Evolutionary conservation across 2,329 filamentous ascomycete species (phyloP), one percentile per base, ranked within the genome.

Genomic region (Aspergillus quadricinctus): DNA sequence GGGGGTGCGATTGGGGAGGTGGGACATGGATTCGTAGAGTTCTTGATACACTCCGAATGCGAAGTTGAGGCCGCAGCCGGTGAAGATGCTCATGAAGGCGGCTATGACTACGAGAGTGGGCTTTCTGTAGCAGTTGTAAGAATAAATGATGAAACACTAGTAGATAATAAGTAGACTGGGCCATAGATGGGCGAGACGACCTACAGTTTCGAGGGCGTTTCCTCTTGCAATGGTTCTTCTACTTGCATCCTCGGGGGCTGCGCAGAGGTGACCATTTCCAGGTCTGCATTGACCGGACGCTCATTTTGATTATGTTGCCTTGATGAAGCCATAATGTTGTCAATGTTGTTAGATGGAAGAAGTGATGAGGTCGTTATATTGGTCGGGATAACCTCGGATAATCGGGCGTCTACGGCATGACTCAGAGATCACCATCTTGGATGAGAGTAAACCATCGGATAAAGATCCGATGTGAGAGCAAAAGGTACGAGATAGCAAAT

Each of bases 21-120:
- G 54, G n/a, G 65, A 57, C 65, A 75, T 66, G 29, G 69, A 63
- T 57, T 75, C 70, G 50, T 77, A 77, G 7, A 75, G 68, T 2
- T 69, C 72, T 62, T 77, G 72, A 52, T 75, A 77, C 29, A 77
- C 70, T 14, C 75, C 75, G 49, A 73, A 77, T n/a, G 70, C 64
- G 58, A 77, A 77, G 50, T 70, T 67, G 14, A 75, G 65, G 10
- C 70, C 71, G 53, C 72, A 74, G 29, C 65, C 69, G n/a, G 70
- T 74, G 53, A 73, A 70, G 59, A 69, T 73, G 8, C 71, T 60
- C 14, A 65, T 58, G 49, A 70, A 70, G 40, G 68, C 64, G 14
- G 65, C 60, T 3, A 50, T 55, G 8, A 67, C 60, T 27, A 69
- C 54, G 6, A 62, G 14, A 9, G 29, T 41, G 11, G 45, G 48